Evolutionary conservation across 352 stramenopile genomes (phyloP), one percentile per base, ranked within the genome.

Genomic region (Chrysophaeum taylorii): DNA sequence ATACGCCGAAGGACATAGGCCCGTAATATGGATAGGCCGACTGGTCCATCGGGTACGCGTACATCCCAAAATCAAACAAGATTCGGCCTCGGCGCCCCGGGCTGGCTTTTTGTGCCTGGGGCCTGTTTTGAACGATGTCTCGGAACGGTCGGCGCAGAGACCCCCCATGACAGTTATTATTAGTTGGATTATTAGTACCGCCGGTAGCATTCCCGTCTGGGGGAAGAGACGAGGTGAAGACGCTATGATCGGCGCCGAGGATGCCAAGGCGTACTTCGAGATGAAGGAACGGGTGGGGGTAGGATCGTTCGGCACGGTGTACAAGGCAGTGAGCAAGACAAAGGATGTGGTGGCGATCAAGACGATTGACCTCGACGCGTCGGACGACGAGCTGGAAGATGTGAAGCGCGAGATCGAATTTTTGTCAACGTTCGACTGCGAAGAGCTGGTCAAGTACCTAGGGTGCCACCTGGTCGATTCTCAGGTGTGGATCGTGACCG

Each of bases 401-500:
- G 52, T 63, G 5, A 7, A 23, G 25, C 4, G 29, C 33, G 52
- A 63, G 33, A 4, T 63, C 27, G 25, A 38, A 31, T 14, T 31
- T 25, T 15, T 63, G 52, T 25, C 52, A 12, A 14, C 2, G 7
- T 25, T 39, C 9, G 7, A 9, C 4, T 63, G 52, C 33, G 2
- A 25, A 35, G 27, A 33, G 4, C 33, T 63, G 7, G 52, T 63
- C 2, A 9, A 39, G 7, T 63, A 63, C 33, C 52, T 63, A 25
- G 52, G 52, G 5, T 5, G 7, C 7, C 29, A 38, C 52, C 15
- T 63, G 9, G 52, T 63, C 27, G 4, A 15, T 5, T 23, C 5
- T 4, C 52, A 39, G 52, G 27, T 63, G 27, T 63, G 52, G 52
- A 63, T 63, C 52, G 57, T 66, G 33, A 66, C 57, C 33, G 57